Conservation (phyloP, 2,329 filamentous ascomycete species). For the Paecilomyces dactylethromorphus region DNA sequence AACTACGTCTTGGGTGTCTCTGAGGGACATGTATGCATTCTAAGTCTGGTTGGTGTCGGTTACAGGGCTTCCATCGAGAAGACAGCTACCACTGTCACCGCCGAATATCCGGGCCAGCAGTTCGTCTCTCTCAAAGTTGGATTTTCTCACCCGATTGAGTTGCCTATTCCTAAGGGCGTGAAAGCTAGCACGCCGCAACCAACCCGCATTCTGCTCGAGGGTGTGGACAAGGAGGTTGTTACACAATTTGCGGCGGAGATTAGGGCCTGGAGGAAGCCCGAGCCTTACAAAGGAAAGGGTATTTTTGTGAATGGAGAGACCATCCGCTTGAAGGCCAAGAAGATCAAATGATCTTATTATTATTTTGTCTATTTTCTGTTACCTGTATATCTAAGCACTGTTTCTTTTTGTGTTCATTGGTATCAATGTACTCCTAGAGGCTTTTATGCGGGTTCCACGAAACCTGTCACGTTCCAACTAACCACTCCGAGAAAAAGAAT, state of each 20-base stretch:
- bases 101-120: constrained; percentile 72
- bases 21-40: constrained; percentile 89
- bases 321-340: constrained; percentile 97
- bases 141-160: constrained; percentile 91
- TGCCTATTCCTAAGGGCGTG: constrained; percentile 74
- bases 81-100: constrained; percentile 57
- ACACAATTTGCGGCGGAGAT: constrained; percentile 90
- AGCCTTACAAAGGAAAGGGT: constrained; percentile 99
- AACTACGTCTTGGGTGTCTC: constrained; percentile 91
- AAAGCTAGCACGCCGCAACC: constrained; percentile 84
- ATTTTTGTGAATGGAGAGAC: constrained; percentile 98
- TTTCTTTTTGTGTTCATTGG: constrained; percentile 14
- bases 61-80: constrained; percentile 85
- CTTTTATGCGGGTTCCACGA: constrained; percentile 19
- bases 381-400: constrained; percentile 18
- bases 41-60: constrained; percentile 89
- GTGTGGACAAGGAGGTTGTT: constrained; percentile 75
- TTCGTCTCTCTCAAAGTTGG: constrained; percentile 93
- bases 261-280: constrained; percentile 78
- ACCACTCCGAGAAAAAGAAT: constrained; percentile 7
- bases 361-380: constrained; percentile 6
- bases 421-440: constrained; percentile 28
- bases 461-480: constrained; percentile 4
- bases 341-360: constrained; percentile 64
- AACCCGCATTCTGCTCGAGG: constrained; percentile 84